phyloP scores from a whole-genome alignment of 2,329 filamentous ascomycete genomes.

The Monosporascus sp. region DNA sequence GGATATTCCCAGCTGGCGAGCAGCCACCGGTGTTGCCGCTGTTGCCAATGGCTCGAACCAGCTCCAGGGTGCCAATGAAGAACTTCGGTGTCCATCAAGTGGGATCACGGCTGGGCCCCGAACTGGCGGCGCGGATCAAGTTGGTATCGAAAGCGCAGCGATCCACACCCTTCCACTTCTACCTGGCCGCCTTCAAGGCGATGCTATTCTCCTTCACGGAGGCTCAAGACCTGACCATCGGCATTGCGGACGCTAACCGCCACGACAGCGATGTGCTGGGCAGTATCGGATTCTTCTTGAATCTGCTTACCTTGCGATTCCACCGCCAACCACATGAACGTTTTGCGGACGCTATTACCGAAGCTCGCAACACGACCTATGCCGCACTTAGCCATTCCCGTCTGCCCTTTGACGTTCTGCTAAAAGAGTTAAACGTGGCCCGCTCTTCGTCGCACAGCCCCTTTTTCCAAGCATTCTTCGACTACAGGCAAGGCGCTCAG shows the following conservation, averaged over 20 bases:
- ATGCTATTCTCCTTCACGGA: conserved; percentile 22
- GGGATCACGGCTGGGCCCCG: conserved; percentile 8
- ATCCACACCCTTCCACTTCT: conserved; percentile 27
- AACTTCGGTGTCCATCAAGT: conserved; percentile 13
- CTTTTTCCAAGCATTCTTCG: conserved; percentile 41
- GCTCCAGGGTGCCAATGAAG: conserved; percentile 13
- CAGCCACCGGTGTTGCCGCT: conserved; percentile 25
- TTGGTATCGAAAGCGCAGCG: conserved; percentile 8
- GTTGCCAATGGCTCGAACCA: conserved; percentile 22
- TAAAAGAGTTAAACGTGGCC: conserved; percentile 34
- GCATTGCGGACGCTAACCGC: conserved; percentile 34
- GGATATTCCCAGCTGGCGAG: conserved; percentile 12
- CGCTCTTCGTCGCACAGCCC: conserved; percentile 34
- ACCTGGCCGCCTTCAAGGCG: conserved; percentile 26
- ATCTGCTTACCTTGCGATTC: conserved; percentile 31
- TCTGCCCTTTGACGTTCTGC: conserved; percentile 40
- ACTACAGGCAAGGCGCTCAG: conserved; percentile 35
- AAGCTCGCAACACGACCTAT: conserved; percentile 2
- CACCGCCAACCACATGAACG: neutral
- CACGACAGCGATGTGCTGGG: conserved; percentile 15
- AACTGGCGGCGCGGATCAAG: conserved; percentile 17
- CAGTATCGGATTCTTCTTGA: conserved; percentile 32
- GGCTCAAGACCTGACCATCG: conserved; percentile 30
- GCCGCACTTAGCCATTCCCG: conserved; percentile 31
- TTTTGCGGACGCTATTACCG: conserved; percentile 1